Percentiles rank a stretch among this genome's conserved stretches.
Evolutionary conservation across 257 asterid genomes (phyloP).

Genomic region (Petrea volubilis): DNA sequence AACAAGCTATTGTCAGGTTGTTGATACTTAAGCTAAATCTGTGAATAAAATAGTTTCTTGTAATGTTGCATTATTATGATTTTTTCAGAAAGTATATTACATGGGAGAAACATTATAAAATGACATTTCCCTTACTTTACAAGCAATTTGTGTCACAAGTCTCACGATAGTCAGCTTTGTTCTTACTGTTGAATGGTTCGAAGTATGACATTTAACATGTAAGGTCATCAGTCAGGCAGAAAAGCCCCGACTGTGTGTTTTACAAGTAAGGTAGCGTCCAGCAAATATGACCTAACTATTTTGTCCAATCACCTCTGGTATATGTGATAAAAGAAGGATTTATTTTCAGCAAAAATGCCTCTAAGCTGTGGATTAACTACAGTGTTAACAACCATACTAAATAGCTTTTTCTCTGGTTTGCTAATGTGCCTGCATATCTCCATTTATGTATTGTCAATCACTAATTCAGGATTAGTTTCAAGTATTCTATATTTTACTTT

Average conservation of each 20-base stretch:
- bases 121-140: neutral
- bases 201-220: neutral
- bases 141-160: neutral
- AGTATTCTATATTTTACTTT: too few relatives aligned
- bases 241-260: neutral
- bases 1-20: constrained; percentile 6
- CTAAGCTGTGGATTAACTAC: too few relatives aligned
- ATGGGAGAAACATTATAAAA: neutral
- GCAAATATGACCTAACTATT: neutral
- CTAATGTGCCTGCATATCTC: neutral
- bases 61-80: neutral
- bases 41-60: constrained; percentile 19
- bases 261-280: neutral
- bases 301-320: neutral
- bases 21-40: constrained; percentile 14
- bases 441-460: neutral
- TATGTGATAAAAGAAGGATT: neutral
- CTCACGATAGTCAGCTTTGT: neutral
- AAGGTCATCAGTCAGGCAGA: neutral
- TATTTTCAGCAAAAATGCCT: too few relatives aligned
- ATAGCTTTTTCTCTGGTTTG: neutral
- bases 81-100: constrained; percentile 3
- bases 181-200: neutral
- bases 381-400: too few relatives aligned
- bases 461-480: neutral